Percentiles rank a stretch among this genome's conserved stretches.
These are phyloP conservation scores for Cryptosporidium sp. DNA, from an alignment of 169 alveolate species.

Conservation along the genomic window DNA sequence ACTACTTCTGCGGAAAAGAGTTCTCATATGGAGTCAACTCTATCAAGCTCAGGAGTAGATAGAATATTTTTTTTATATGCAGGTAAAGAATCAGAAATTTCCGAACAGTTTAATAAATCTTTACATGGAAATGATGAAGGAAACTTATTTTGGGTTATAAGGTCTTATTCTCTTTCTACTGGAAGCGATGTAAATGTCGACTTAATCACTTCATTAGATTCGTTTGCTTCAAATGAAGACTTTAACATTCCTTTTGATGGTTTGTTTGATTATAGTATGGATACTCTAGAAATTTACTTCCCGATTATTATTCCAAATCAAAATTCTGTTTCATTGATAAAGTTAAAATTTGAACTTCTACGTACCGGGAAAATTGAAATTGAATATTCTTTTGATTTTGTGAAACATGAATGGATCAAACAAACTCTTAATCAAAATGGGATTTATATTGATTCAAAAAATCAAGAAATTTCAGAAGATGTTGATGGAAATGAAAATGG, in stretches of 20 bases:
- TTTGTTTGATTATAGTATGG: conserved; percentile 45
- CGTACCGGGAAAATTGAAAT: conserved; percentile 41
- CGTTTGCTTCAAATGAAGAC: background rate
- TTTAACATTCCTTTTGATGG: conserved; percentile 31
- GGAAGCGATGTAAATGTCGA: conserved; percentile 36
- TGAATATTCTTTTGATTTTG: conserved; percentile 1
- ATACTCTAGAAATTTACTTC: conserved; percentile 22
- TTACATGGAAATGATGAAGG: conserved; percentile 47
- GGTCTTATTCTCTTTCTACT: conserved; percentile 23
- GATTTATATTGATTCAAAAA: background rate
- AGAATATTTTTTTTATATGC: conserved; percentile 51
- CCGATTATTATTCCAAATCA: conserved; percentile 33
- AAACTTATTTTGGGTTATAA: conserved; percentile 46
- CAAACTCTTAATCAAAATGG: background rate
- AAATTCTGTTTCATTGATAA: conserved; percentile 21
- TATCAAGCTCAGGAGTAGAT: conserved; percentile 39
- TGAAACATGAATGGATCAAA: conserved; percentile 42
- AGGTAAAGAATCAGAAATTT: conserved; percentile 37
- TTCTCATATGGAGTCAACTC: conserved; percentile 12
- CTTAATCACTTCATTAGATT: conserved; percentile 19
- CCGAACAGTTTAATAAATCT: conserved; percentile 33
- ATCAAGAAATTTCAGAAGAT: background rate
- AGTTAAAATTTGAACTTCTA: conserved; percentile 10
- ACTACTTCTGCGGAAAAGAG: background rate
- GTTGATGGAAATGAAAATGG: background rate